Percentiles rank a stretch among this genome's conserved stretches.
Evolutionary conservation across 768 basidiomycete species (phyloP).

Genomic region (Rhodotorula toruloides): DNA sequence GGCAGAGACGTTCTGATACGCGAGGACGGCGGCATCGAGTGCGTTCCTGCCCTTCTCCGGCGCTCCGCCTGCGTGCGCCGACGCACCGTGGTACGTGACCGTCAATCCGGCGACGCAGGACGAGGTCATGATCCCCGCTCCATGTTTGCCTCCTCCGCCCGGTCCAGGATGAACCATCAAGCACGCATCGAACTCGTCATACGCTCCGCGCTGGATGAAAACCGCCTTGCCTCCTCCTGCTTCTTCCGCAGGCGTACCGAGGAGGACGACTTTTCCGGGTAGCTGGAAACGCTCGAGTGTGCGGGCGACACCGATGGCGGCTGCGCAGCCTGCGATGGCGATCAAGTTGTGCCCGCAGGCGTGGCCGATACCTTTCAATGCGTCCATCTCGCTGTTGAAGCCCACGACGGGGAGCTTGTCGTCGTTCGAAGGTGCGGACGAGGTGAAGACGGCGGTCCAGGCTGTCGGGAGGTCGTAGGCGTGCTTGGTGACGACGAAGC

Average conservation of each 20-base stretch:
- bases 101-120: neutral
- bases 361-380: slow-evolving; percentile 2
- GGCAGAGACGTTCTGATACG: neutral
- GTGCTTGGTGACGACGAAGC: neutral
- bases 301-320: neutral
- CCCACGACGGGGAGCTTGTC: neutral
- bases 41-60: neutral
- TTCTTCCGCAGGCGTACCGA: slow-evolving; percentile 1
- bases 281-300: neutral
- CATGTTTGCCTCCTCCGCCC: neutral
- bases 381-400: slow-evolving; percentile 10
- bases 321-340: slow-evolving; percentile 6
- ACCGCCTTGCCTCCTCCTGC: slow-evolving; percentile 1
- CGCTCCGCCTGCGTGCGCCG: slow-evolving; percentile 9
- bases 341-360: slow-evolving; percentile 6
- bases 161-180: neutral
- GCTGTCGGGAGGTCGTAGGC: slow-evolving; percentile 1
- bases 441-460: slow-evolving; percentile 1
- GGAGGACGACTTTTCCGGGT: neutral
- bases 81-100: neutral
- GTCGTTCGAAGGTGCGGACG: neutral
- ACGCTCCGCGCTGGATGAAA: neutral
- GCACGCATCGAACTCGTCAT: slow-evolving; percentile 1
- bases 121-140: slow-evolving; percentile 4
- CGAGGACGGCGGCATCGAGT: slow-evolving; percentile 2